These are phyloP conservation scores for Lanmaoa rubissima DNA, from an alignment of 768 basidiomycete species.

Conservation along the genomic window DNA sequence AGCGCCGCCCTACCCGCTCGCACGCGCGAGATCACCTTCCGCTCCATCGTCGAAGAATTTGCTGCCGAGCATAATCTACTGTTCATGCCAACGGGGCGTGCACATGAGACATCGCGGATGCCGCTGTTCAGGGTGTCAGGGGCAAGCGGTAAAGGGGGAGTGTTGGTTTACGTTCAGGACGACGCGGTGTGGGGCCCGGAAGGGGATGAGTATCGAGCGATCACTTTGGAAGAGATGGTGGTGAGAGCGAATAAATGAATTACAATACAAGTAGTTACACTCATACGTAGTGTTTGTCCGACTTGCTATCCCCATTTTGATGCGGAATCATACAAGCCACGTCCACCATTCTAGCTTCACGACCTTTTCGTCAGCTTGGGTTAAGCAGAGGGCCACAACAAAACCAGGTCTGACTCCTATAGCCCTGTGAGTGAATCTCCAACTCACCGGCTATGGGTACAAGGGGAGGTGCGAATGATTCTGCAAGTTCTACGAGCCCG, in stretches of 20 bases:
- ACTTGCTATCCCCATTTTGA: no score
- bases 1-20: constrained; percentile 45
- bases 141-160: constrained; percentile 80
- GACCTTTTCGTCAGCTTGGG: no score
- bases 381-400: no score
- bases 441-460: no score
- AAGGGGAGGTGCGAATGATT: no score
- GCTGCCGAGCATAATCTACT: constrained; percentile 83
- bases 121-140: constrained; percentile 84
- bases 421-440: no score
- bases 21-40: constrained; percentile 86
- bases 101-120: constrained; percentile 83
- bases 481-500: no score
- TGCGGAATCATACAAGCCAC: no score
- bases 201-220: constrained; percentile 66
- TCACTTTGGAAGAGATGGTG: constrained; percentile 89
- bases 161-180: constrained; percentile 87
- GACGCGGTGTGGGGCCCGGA: constrained; percentile 91
- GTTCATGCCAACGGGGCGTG: constrained; percentile 84
- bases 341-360: no score
- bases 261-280: neutral
- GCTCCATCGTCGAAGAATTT: constrained; percentile 88
- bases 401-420: no score
- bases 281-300: no score
- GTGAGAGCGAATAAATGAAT: constrained; percentile 45